Percentiles rank a stretch among this genome's conserved stretches.
Evolutionary conservation across 371 early-diverging fungal species (phyloP).

Genomic region (Syncephalastrum monosporum): DNA sequence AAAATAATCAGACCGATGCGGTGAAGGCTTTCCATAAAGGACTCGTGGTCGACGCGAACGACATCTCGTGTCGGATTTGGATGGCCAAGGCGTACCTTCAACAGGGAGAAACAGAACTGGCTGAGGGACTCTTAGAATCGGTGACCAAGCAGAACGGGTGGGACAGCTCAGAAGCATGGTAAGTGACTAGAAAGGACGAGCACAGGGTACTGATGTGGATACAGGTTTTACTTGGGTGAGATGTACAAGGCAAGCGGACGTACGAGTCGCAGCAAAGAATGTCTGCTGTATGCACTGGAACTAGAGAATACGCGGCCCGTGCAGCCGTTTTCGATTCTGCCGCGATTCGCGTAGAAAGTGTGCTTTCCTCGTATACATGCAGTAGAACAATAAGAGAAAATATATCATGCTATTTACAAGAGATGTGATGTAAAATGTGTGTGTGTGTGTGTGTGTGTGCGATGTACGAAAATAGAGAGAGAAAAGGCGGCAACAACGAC

Average conservation of each 20-base stretch:
- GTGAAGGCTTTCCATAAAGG: slow-evolving; percentile 56
- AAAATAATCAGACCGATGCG: slow-evolving; percentile 45
- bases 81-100: slow-evolving; percentile 47
- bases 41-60: slow-evolving; percentile 44
- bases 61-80: slow-evolving; percentile 43
- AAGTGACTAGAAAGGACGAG: slow-evolving; percentile 7
- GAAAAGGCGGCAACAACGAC: neutral
- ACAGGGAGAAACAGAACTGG: slow-evolving; percentile 45
- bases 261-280: slow-evolving; percentile 58
- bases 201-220: neutral
- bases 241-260: slow-evolving; percentile 56
- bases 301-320: slow-evolving; percentile 66
- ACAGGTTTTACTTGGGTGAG: slow-evolving; percentile 56
- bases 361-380: neutral
- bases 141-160: slow-evolving; percentile 60
- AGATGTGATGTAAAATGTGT: neutral
- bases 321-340: slow-evolving; percentile 57
- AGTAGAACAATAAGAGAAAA: slow-evolving; percentile 2
- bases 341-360: slow-evolving; percentile 24
- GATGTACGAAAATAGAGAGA: neutral
- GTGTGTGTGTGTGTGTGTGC: no score
- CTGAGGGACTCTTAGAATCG: slow-evolving; percentile 55
- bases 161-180: slow-evolving; percentile 70
- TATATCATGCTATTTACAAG: slow-evolving; percentile 7
- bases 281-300: slow-evolving; percentile 71